Evolutionary conservation across 2,329 filamentous ascomycete species (phyloP), one percentile per base, ranked within the genome.

Genomic region (Aspergillus udagawae): DNA sequence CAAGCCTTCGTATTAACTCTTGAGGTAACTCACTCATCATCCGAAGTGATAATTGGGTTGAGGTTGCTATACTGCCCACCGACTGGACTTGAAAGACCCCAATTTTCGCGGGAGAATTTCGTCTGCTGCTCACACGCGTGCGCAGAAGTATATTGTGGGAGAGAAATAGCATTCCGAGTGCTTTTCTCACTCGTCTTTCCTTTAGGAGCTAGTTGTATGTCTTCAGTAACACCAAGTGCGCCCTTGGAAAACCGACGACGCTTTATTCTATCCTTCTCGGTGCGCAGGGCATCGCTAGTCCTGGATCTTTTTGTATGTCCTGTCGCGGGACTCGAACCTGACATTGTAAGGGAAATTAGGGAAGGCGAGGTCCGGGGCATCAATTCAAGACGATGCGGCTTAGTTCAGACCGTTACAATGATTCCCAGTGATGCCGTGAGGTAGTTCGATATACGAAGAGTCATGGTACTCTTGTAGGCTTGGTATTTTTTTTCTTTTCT

Each of bases 11-110:
- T 10, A 38, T 38, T 17, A 14, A 23, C 9, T 47, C 23, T 45
- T 14, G 12, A 48, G 14, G 35, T n/a, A 23, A 67, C 75, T 64
- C 70, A 82, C 76, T 81, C 79, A 63, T 84, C 82, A 68, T 87
- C 82, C n/a, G 63, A 61, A 2, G 83, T 81, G 67, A 86, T 82
- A 8, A 85, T 66, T 5, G 85, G 82, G 64, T 87, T 82, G 51
- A 82, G 70, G 49, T 80, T 73, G 55, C 82, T 73, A 65, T 84
- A 83, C 54, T 79, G 79, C 23, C 85, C 85, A 44, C 82, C 84
- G 29, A 77, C 69, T 7, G 79, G 71, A n/a, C 75, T 69, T 20
- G 81, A 82, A 9, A 82, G 65, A 25, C 70, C 73, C 82, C 81
- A 84, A 25, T 61, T 59, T 38, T 61, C 52, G 52, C 55, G 50